These are phyloP conservation scores for Aspergillus sp. DNA, from an alignment of 2,329 filamentous ascomycete genomes.

Conservation along the genomic window DNA sequence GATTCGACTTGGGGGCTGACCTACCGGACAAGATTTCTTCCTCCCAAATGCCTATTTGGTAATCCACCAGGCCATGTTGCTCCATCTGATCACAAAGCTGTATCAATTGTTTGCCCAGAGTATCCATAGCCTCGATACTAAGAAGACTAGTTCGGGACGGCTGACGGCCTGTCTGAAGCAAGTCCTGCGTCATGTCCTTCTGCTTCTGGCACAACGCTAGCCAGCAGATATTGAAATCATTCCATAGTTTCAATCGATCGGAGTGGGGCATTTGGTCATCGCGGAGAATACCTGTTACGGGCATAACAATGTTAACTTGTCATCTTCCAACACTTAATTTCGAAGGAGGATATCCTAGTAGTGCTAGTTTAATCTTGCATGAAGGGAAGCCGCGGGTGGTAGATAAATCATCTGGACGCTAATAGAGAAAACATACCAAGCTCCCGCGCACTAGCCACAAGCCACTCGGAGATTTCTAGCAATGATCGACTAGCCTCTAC, in stretches of 20 bases:
- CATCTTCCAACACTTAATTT: not conserved
- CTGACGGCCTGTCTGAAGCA: slow-evolving; percentile 60
- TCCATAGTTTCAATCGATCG: slow-evolving; percentile 83
- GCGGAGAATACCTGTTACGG: slow-evolving; percentile 68
- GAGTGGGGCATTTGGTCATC: slow-evolving; percentile 75
- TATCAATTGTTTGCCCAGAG: slow-evolving; percentile 79
- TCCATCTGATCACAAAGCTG: slow-evolving; percentile 83
- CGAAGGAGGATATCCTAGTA: not conserved
- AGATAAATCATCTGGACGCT: slow-evolving; percentile 20
- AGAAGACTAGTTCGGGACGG: slow-evolving; percentile 63
- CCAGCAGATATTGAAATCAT: slow-evolving; percentile 93
- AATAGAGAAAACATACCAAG: slow-evolving; percentile 58
- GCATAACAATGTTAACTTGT: not conserved
- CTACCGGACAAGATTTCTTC: slow-evolving; percentile 83
- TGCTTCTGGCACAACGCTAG: slow-evolving; percentile 79
- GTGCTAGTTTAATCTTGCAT: not conserved
- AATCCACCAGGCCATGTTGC: slow-evolving; percentile 91
- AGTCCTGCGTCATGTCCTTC: slow-evolving; percentile 66
- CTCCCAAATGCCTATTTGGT: slow-evolving; percentile 95
- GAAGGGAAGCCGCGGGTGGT: not conserved
- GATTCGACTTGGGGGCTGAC: slow-evolving; percentile 34
- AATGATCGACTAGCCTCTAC: slow-evolving; percentile 59
- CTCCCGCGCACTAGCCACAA: slow-evolving; percentile 63
- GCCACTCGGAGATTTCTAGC: slow-evolving; percentile 64
- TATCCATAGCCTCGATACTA: slow-evolving; percentile 66